Percentiles rank a stretch among this genome's conserved stretches.
These are phyloP conservation scores for Xerocomellus chrysenteron DNA, from an alignment of 768 basidiomycete species.

Conservation along the genomic window DNA sequence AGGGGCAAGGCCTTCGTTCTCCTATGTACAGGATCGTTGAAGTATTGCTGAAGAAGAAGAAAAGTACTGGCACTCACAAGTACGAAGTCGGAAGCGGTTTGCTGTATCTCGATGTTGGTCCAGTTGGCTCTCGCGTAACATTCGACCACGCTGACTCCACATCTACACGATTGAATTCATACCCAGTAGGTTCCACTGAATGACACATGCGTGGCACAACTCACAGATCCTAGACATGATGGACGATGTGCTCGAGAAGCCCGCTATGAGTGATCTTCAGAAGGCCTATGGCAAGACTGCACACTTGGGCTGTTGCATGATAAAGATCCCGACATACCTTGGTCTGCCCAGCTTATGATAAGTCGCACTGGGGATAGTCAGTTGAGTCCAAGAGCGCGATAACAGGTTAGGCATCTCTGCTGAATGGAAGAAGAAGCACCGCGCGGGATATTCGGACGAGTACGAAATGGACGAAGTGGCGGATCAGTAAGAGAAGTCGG, in stretches of 20 bases:
- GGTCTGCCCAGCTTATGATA: conserved; percentile 49
- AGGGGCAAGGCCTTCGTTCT: too few relatives aligned
- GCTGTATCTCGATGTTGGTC: conserved; percentile 31
- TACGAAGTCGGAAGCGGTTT: conserved; percentile 15
- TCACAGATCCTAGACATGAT: conserved; percentile 19
- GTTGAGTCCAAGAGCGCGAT: conserved; percentile 37
- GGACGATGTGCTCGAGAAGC: conserved; percentile 38
- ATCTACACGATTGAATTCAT: conserved; percentile 28
- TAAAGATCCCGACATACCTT: conserved; percentile 41
- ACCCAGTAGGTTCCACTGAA: too few relatives aligned
- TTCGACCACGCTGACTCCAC: not conserved
- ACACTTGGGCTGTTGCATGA: conserved; percentile 38
- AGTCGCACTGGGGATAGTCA: conserved; percentile 40
- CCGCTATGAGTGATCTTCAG: conserved; percentile 44
- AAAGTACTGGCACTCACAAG: conserved; percentile 38
- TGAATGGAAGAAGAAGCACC: conserved; percentile 23
- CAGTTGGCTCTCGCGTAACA: not conserved
- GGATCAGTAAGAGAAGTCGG: conserved; percentile 40
- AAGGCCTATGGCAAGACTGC: conserved; percentile 47
- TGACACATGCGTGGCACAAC: not conserved
- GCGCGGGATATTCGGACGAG: conserved; percentile 37
- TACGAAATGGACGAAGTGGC: conserved; percentile 38
- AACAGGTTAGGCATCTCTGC: conserved; percentile 35
- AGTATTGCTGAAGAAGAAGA: conserved; percentile 31
- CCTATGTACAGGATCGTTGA: too few relatives aligned